Conservation (phyloP, 257 asterid species). For the Solanum piurae region DNA sequence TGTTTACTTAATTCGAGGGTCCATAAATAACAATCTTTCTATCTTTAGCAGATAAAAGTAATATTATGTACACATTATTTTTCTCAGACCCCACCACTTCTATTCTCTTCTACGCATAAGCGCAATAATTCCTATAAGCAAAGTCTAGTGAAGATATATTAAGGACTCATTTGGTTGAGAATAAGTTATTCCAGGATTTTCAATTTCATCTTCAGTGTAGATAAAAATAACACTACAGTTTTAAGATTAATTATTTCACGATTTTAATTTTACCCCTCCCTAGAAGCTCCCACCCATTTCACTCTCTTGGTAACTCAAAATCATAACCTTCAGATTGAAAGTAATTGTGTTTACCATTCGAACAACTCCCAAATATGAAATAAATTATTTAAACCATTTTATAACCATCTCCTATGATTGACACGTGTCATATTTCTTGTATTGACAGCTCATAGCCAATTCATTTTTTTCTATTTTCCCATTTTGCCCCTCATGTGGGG, state of each 20-base stretch:
- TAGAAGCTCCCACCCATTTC: background rate
- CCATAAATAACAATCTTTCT: too few species aligned
- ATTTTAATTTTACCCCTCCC: background rate
- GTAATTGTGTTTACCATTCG: background rate
- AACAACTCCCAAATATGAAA: too few species aligned
- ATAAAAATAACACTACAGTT: background rate
- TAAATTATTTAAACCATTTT: too few species aligned
- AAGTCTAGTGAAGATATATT: background rate
- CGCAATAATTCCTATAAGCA: too few species aligned
- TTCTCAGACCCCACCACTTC: too few species aligned
- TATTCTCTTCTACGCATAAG: background rate
- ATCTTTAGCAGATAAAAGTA: too few species aligned
- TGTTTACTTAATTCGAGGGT: background rate
- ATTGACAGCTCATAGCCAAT: slow-evolving; percentile 25
- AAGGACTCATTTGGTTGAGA: background rate
- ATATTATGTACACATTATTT: background rate
- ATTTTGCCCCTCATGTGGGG: background rate
- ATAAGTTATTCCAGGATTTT: background rate
- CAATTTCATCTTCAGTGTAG: too few species aligned
- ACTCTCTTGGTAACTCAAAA: background rate
- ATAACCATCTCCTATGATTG: background rate
- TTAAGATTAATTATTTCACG: background rate
- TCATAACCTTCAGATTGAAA: background rate
- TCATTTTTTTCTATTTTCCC: background rate
- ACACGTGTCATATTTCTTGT: slow-evolving; percentile 1